Conservation (phyloP, 2,329 filamentous ascomycete species). For the Calonectria crousiana region DNA sequence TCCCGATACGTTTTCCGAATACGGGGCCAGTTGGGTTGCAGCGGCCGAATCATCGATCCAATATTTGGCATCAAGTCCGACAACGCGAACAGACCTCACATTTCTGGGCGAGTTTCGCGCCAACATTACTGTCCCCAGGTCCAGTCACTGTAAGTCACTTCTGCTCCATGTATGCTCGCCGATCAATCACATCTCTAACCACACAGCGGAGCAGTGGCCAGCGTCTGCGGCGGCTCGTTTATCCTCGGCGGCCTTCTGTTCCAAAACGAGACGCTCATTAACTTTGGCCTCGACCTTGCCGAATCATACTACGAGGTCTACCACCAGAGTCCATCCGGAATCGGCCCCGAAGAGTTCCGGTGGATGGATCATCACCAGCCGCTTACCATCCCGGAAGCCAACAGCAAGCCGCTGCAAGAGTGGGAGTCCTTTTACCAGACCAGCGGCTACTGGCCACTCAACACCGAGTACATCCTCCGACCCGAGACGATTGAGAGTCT, state of each 20-base stretch:
- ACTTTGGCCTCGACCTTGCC: constrained; percentile 29
- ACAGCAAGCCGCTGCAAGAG: constrained; percentile 11
- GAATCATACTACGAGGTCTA: constrained; percentile 34
- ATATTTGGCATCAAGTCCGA: constrained; percentile 26
- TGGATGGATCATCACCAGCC: constrained; percentile 34
- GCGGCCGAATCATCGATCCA: constrained; percentile 29
- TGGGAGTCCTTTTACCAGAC: constrained; percentile 29
- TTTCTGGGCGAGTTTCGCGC: constrained; percentile 28
- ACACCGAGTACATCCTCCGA: constrained; percentile 33
- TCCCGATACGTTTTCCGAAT: constrained; percentile 23
- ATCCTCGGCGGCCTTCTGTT: constrained; percentile 28
- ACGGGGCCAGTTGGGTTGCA: constrained; percentile 27
- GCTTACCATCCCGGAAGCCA: constrained; percentile 18
- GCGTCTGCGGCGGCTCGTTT: constrained; percentile 29
- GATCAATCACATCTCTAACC: not conserved
- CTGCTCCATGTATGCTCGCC: not conserved
- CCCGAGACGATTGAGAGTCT: constrained; percentile 34
- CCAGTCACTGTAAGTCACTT: constrained; percentile 21
- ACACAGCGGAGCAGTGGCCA: constrained; percentile 19
- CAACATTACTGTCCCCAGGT: constrained; percentile 24
- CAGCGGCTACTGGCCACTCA: constrained; percentile 29
- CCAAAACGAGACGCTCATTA: constrained; percentile 24
- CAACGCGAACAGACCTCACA: constrained; percentile 18
- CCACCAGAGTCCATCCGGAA: constrained; percentile 27
- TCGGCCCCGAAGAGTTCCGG: constrained; percentile 34